Evolutionary conservation across 371 early-diverging fungal genomes (phyloP).

Genomic region (Mortierella sp.): DNA sequence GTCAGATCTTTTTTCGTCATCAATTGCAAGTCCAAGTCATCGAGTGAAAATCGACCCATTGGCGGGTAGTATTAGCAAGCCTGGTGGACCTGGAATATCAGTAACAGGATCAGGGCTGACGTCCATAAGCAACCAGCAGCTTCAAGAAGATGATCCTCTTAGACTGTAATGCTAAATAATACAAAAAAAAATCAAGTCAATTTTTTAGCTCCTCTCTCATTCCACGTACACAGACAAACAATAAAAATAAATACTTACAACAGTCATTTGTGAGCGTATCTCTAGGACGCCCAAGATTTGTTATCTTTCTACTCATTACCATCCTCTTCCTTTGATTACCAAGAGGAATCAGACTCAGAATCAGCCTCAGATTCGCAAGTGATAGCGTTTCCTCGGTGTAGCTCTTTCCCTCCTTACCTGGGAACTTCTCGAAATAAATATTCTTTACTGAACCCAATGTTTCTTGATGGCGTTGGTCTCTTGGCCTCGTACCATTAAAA

Average conservation of each 20-base stretch:
- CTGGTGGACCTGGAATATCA: conserved; percentile 3
- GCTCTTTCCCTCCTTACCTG: neutral
- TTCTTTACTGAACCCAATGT: neutral
- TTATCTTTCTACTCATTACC: too few species aligned
- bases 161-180: neutral
- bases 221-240: neutral
- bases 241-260: too few species aligned
- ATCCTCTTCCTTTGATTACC: too few species aligned
- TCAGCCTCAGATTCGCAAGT: too few species aligned
- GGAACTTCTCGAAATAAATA: neutral
- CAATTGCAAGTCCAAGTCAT: conserved; percentile 3
- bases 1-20: conserved; percentile 15
- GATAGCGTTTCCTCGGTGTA: neutral
- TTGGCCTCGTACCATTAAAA: neutral
- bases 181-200: too few species aligned
- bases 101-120: neutral
- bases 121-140: conserved; percentile 13
- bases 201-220: too few species aligned
- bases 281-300: too few species aligned
- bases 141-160: conserved; percentile 42
- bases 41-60: conserved; percentile 48
- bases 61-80: conserved; percentile 36
- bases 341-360: too few species aligned
- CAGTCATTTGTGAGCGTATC: too few species aligned
- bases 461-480: neutral